Evolutionary conservation across 2,329 filamentous ascomycete genomes (phyloP).

Genomic region (Decorospora gaudefroyi): DNA sequence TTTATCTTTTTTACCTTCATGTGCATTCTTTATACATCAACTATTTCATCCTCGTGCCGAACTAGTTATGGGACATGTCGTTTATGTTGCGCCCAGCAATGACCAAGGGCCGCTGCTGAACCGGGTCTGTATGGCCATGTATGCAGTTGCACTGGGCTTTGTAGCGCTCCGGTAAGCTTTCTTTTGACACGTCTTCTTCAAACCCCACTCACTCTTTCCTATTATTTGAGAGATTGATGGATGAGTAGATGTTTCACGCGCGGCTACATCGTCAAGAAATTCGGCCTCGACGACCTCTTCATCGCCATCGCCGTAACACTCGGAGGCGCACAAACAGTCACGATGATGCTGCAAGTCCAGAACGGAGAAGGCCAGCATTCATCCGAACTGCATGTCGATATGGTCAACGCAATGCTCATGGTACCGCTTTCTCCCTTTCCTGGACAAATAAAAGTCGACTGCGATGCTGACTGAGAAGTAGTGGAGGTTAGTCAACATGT

Average conservation of each 20-base stretch:
- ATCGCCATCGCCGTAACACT: conserved; percentile 33
- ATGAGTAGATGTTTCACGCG: conserved; percentile 30
- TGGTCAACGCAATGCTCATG: conserved; percentile 32
- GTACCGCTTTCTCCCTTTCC: too few species aligned
- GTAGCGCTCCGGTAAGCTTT: conserved; percentile 27
- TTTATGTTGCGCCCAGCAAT: conserved; percentile 16
- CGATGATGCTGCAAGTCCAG: conserved; percentile 33
- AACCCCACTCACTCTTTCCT: too few species aligned
- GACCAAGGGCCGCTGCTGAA: conserved; percentile 30
- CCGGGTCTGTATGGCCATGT: conserved; percentile 31
- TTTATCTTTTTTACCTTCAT: conserved; percentile 11
- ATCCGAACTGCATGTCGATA: conserved; percentile 18
- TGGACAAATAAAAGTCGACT: too few species aligned
- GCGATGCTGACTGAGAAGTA: conserved; percentile 11
- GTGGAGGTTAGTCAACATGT: conserved; percentile 36
- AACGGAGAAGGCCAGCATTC: conserved; percentile 32
- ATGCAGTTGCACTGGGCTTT: conserved; percentile 27
- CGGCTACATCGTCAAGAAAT: conserved; percentile 32
- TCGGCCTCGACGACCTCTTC: conserved; percentile 35
- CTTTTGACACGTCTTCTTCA: too few species aligned
- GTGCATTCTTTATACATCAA: conserved; percentile 14
- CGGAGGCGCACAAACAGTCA: conserved; percentile 32
- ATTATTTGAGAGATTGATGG: conserved; percentile 3
- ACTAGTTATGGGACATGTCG: conserved; percentile 26
- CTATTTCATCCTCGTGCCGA: conserved; percentile 8